These are phyloP conservation scores for Paramecium octaurelia DNA, from an alignment of 73 alveolate genomes.

Conservation along the genomic window DNA sequence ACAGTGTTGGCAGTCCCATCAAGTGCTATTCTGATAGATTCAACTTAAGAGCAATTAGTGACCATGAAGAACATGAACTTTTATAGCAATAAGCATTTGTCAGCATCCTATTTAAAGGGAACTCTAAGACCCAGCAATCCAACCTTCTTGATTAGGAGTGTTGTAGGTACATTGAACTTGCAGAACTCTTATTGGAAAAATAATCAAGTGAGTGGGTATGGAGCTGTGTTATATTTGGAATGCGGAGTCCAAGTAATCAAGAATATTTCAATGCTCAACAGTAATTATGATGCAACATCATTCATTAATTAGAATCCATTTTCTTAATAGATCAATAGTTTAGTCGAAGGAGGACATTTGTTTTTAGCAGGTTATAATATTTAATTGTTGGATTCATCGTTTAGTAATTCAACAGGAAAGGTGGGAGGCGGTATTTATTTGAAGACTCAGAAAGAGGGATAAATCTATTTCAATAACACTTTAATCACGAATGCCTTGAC, in stretches of 20 bases:
- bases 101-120: background rate
- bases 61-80: background rate
- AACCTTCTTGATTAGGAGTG: background rate
- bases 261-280: background rate
- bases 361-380: background rate
- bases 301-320: background rate
- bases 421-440: constrained; percentile 3
- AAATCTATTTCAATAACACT: background rate
- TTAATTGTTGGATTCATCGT: background rate
- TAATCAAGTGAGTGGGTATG: constrained; percentile 19
- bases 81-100: background rate
- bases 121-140: constrained; percentile 26
- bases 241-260: background rate
- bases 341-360: constrained; percentile 20
- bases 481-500: background rate
- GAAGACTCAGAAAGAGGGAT: background rate
- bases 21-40: constrained; percentile 16
- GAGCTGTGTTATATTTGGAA: constrained; percentile 6
- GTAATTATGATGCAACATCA: background rate
- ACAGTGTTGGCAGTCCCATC: constrained; percentile 55
- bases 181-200: background rate
- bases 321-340: background rate
- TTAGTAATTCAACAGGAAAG: constrained; percentile 16
- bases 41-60: background rate
- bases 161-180: background rate